Conservation (phyloP, 2,329 filamentous ascomycete genomes). For the Rosellinia necatrix region DNA sequence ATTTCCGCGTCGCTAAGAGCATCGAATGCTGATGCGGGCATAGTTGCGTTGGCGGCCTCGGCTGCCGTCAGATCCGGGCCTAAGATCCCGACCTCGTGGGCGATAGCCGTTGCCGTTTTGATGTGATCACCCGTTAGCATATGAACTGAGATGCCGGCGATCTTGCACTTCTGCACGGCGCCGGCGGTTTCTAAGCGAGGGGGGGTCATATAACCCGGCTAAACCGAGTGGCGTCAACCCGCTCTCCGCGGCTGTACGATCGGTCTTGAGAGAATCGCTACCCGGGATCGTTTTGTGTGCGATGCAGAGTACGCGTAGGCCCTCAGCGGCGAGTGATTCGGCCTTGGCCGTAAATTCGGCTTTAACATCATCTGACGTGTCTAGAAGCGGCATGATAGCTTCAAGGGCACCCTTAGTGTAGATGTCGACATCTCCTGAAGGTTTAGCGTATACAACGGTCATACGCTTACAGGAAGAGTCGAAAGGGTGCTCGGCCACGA, state of each 20-base stretch:
- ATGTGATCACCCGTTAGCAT: constrained; percentile 74
- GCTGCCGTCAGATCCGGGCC: constrained; percentile 42
- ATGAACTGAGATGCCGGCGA: constrained; percentile 67
- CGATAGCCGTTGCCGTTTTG: constrained; percentile 69
- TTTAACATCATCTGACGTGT: constrained; percentile 53
- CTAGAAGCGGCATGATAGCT: constrained; percentile 57
- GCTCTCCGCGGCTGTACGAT: constrained; percentile 60
- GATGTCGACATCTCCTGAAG: constrained; percentile 46
- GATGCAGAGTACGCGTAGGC: constrained; percentile 71
- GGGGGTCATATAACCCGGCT: constrained; percentile 73
- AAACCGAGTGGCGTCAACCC: constrained; percentile 69
- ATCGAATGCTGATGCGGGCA: constrained; percentile 68
- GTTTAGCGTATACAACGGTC: constrained; percentile 66
- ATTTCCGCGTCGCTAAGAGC: constrained; percentile 65
- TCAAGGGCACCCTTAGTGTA: constrained; percentile 65
- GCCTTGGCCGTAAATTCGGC: constrained; percentile 53
- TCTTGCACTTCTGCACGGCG: constrained; percentile 62
- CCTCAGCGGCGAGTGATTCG: constrained; percentile 63
- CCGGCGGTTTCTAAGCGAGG: constrained; percentile 69
- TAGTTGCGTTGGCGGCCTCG: constrained; percentile 53
- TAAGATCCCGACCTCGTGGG: constrained; percentile 67
- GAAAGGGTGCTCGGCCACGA: constrained; percentile 71
- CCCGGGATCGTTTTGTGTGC: constrained; percentile 55
- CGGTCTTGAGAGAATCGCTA: constrained; percentile 44
- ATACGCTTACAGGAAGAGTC: constrained; percentile 76